A percentile compares a stretch with the other conserved stretches of the same genome.
Conservation (phyloP, 805 yeast genomes). For the Kazachstania taianensis region DNA sequence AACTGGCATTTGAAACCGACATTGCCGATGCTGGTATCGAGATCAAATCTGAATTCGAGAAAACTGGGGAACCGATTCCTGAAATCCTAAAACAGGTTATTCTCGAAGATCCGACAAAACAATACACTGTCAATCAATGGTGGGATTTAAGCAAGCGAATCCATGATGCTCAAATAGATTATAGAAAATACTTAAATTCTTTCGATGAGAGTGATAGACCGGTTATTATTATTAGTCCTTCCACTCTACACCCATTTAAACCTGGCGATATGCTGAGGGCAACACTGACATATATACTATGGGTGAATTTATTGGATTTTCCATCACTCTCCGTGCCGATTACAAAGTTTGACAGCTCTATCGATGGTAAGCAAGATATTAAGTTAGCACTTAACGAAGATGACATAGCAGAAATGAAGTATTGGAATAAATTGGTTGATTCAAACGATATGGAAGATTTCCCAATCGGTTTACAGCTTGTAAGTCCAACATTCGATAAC, state of each 20-base stretch:
- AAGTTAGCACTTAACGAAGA: conserved; percentile 7
- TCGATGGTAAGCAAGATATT: conserved; percentile 5
- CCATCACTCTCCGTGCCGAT: conserved; percentile 12
- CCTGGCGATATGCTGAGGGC: conserved; percentile 12
- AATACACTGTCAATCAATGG: conserved; percentile 12
- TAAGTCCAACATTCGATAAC: conserved; percentile 12
- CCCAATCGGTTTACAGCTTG: conserved; percentile 11
- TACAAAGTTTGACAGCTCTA: conserved; percentile 3
- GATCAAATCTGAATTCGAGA: conserved; percentile 8
- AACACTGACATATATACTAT: conserved; percentile 10
- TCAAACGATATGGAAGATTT: conserved; percentile 8
- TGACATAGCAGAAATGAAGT: conserved; percentile 7
- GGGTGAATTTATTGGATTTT: conserved; percentile 10
- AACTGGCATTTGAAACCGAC: conserved; percentile 12
- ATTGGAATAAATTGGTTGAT: conserved; percentile 9
- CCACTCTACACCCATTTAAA: conserved; percentile 10
- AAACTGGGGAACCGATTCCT: conserved; percentile 11
- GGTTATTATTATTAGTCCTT: conserved; percentile 7
- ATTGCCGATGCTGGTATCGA: conserved; percentile 14
- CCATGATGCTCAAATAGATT: conserved; percentile 7
- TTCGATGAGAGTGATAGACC: conserved; percentile 8
- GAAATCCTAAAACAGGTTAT: conserved; percentile 11
- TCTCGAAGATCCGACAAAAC: conserved; percentile 1
- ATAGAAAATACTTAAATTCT: conserved; percentile 10
- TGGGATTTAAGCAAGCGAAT: conserved; percentile 11